Evolutionary conservation across 2,329 filamentous ascomycete genomes (phyloP).

Genomic region (Pestalotiopsis sp.): DNA sequence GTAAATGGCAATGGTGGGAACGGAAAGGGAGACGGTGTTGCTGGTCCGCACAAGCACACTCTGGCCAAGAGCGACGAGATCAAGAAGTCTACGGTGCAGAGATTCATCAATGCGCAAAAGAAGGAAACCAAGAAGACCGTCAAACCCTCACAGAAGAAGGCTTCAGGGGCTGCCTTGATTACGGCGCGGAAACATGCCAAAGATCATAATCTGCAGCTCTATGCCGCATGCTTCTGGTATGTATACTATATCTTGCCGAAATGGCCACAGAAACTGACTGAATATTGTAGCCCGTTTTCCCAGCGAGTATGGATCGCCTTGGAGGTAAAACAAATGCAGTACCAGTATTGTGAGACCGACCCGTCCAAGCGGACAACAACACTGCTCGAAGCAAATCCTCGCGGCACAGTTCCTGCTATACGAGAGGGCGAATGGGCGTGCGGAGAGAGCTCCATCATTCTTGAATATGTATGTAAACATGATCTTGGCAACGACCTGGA

Average conservation of each 20-base stretch:
- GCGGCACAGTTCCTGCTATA: slow-evolving; percentile 75
- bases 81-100: slow-evolving; percentile 78
- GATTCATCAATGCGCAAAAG: slow-evolving; percentile 64
- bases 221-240: slow-evolving; percentile 83
- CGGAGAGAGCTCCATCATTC: slow-evolving; percentile 77
- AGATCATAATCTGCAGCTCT: slow-evolving; percentile 74
- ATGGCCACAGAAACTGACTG: slow-evolving; percentile 16
- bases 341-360: slow-evolving; percentile 86
- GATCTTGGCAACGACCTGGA: too few relatives aligned
- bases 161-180: slow-evolving; percentile 68
- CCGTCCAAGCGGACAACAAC: slow-evolving; percentile 69
- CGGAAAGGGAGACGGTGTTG: slow-evolving; percentile 69
- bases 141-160: slow-evolving; percentile 72
- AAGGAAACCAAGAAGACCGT: slow-evolving; percentile 66
- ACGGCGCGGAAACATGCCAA: slow-evolving; percentile 73
- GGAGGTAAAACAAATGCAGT: slow-evolving; percentile 75
- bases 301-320: slow-evolving; percentile 89
- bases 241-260: not conserved
- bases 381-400: slow-evolving; percentile 74
- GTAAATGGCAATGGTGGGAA: slow-evolving; percentile 78
- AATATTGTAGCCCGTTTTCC: slow-evolving; percentile 69
- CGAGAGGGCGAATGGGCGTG: slow-evolving; percentile 80
- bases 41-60: slow-evolving; percentile 74
- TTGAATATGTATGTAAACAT: slow-evolving; percentile 74
- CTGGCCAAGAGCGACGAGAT: slow-evolving; percentile 75